Conservation (phyloP, 768 basidiomycete species). For the Tephrocybe sp. region DNA sequence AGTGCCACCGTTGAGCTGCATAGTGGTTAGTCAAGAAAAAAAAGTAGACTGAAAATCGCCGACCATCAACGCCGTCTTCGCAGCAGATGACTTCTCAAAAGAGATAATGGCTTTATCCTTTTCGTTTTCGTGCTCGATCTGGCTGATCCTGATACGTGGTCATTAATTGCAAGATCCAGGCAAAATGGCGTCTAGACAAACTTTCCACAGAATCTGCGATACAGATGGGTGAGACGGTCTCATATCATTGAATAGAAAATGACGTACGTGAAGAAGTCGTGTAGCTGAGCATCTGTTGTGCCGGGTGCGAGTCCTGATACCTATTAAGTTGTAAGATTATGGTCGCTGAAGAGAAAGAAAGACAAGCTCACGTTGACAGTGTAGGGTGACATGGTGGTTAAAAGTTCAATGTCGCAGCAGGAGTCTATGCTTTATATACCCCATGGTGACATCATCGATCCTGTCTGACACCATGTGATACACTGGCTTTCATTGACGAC, state of each 20-base stretch:
- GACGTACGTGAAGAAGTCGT: slow-evolving; percentile 79
- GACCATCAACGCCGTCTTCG: slow-evolving; percentile 85
- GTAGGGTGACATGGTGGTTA: slow-evolving; percentile 40
- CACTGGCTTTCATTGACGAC: background rate
- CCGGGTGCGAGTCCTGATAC: slow-evolving; percentile 68
- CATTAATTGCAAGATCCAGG: slow-evolving; percentile 8
- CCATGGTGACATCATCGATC: slow-evolving; percentile 20
- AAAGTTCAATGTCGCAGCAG: slow-evolving; percentile 15
- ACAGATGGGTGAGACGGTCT: background rate
- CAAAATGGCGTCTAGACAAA: slow-evolving; percentile 21
- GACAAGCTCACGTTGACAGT: slow-evolving; percentile 44
- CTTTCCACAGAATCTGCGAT: slow-evolving; percentile 79
- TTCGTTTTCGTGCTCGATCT: slow-evolving; percentile 53
- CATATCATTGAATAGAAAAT: background rate
- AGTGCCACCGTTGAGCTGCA: slow-evolving; percentile 65
- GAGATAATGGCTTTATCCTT: slow-evolving; percentile 59
- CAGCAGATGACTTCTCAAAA: slow-evolving; percentile 84
- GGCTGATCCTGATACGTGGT: slow-evolving; percentile 49
- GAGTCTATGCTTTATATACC: background rate
- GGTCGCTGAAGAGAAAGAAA: background rate
- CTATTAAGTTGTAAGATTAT: slow-evolving; percentile 32
- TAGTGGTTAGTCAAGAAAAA: background rate
- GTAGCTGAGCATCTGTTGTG: slow-evolving; percentile 67
- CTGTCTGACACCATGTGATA: background rate
- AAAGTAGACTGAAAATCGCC: background rate